phyloP scores from a whole-genome alignment of 1,284 basidiomycete genomes.

The Leccinum huronense region DNA sequence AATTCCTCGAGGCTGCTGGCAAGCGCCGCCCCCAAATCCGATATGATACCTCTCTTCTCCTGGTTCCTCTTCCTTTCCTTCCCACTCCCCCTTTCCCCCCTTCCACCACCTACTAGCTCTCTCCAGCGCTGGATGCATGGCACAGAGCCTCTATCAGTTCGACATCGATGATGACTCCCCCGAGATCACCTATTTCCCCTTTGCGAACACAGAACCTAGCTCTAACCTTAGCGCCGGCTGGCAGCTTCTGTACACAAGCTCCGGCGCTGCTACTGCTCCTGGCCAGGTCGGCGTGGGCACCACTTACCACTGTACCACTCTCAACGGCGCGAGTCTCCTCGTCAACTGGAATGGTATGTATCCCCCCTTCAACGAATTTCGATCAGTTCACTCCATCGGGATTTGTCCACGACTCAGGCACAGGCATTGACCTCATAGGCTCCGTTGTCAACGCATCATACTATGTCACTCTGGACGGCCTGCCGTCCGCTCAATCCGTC shows the following conservation, averaged over 20 bases:
- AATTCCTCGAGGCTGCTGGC: slow-evolving; percentile 28
- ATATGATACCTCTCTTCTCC: neutral
- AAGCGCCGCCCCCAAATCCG: slow-evolving; percentile 4
- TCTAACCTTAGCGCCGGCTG: slow-evolving; percentile 57
- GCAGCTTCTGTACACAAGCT: slow-evolving; percentile 56
- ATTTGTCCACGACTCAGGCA: slow-evolving; percentile 41
- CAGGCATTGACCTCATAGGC: slow-evolving; percentile 53
- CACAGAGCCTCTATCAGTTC: slow-evolving; percentile 52
- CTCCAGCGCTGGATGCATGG: slow-evolving; percentile 42
- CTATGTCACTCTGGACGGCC: slow-evolving; percentile 48
- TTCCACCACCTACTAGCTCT: slow-evolving; percentile 11
- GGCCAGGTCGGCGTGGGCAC: slow-evolving; percentile 52
- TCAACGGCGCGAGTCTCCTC: slow-evolving; percentile 52
- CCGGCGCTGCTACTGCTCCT: slow-evolving; percentile 46
- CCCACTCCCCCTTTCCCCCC: slow-evolving; percentile 13
- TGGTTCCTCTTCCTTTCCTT: slow-evolving; percentile 22
- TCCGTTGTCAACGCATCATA: slow-evolving; percentile 45
- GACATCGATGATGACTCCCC: slow-evolving; percentile 68
- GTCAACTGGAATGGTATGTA: slow-evolving; percentile 61
- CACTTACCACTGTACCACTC: slow-evolving; percentile 60
- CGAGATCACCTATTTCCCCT: slow-evolving; percentile 57
- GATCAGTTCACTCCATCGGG: slow-evolving; percentile 3
- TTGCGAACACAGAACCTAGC: slow-evolving; percentile 44
- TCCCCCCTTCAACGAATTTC: slow-evolving; percentile 2
- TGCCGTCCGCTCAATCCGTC: slow-evolving; percentile 25